Evolutionary conservation across 768 basidiomycete species (phyloP).

Genomic region (Cyclocybe aegerita): DNA sequence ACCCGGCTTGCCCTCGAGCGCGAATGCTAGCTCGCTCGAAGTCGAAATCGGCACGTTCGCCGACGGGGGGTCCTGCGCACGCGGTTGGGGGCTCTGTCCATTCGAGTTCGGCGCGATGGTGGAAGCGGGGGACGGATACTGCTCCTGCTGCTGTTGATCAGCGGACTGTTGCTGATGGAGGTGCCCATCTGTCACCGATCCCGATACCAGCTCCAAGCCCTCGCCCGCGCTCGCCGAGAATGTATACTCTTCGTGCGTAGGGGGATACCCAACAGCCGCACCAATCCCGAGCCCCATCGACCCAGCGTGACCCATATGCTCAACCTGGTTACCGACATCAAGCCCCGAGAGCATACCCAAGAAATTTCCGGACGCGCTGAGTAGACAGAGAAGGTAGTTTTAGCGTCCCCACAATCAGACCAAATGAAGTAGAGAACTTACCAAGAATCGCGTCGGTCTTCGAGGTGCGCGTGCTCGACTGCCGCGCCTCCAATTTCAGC

Average conservation of each 20-base stretch:
- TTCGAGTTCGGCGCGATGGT: slow-evolving; percentile 18
- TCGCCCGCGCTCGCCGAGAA: slow-evolving; percentile 10
- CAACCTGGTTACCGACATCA: slow-evolving; percentile 32
- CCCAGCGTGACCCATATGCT: slow-evolving; percentile 10
- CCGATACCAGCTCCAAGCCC: slow-evolving; percentile 11
- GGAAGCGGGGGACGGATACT: slow-evolving; percentile 22
- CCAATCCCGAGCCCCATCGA: slow-evolving; percentile 10
- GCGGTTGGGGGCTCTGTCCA: slow-evolving; percentile 9
- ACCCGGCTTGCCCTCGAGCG: slow-evolving; percentile 20
- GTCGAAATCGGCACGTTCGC: slow-evolving; percentile 20
- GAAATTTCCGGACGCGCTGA: slow-evolving; percentile 37
- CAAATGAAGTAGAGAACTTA: slow-evolving; percentile 24
- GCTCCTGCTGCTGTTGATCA: slow-evolving; percentile 10
- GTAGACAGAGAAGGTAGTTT: slow-evolving; percentile 3
- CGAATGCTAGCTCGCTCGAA: slow-evolving; percentile 28
- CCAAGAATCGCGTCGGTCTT: slow-evolving; percentile 43
- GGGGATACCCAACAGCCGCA: slow-evolving; percentile 12
- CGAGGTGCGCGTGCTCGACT: slow-evolving; percentile 25
- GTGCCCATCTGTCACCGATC: slow-evolving; percentile 8
- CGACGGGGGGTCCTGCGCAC: slow-evolving; percentile 17
- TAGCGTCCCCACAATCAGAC: slow-evolving; percentile 2
- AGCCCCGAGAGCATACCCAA: slow-evolving; percentile 42
- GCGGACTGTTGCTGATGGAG: slow-evolving; percentile 14
- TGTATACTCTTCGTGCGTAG: slow-evolving; percentile 24
- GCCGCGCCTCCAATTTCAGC: slow-evolving; percentile 19